These are phyloP conservation scores for Pyrenochaeta sp. DNA, from an alignment of 2,329 filamentous ascomycete species.

Conservation along the genomic window DNA sequence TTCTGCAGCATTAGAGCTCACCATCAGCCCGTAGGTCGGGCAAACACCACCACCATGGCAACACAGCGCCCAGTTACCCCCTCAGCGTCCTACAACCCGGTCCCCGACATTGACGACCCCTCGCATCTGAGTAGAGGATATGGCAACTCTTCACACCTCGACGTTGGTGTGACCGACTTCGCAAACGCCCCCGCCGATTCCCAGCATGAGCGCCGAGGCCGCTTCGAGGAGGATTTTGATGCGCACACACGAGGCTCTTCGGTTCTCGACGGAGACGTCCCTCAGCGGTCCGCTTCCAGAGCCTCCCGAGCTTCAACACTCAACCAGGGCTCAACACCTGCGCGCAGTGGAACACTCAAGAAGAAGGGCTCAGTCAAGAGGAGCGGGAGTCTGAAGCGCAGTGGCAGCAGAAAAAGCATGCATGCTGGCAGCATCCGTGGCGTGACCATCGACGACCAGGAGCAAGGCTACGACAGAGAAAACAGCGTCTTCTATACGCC, in stretches of 20 bases:
- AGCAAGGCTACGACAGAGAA: constrained; percentile 69
- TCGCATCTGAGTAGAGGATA: constrained; percentile 48
- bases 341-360: constrained; percentile 79
- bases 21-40: constrained; percentile 8
- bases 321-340: constrained; percentile 58
- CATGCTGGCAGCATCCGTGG: constrained; percentile 88
- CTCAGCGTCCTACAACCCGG: constrained; percentile 45
- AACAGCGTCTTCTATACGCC: constrained; percentile 91
- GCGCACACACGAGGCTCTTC: constrained; percentile 72
- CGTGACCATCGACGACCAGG: constrained; percentile 74
- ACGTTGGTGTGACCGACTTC: constrained; percentile 49
- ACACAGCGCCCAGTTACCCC: constrained; percentile 38
- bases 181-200: constrained; percentile 45
- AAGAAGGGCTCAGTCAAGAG: constrained; percentile 85
- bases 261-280: constrained; percentile 62
- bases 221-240: constrained; percentile 77
- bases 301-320: constrained; percentile 61
- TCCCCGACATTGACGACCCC: constrained; percentile 48
- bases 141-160: constrained; percentile 35
- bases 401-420: constrained; percentile 80
- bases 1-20: constrained; percentile 6
- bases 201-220: constrained; percentile 51
- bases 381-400: constrained; percentile 77
- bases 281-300: constrained; percentile 70
- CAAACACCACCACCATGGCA: constrained; percentile 28